These are phyloP conservation scores for Biscogniauxia marginata DNA, from an alignment of 2,329 filamentous ascomycete species.

Conservation along the genomic window DNA sequence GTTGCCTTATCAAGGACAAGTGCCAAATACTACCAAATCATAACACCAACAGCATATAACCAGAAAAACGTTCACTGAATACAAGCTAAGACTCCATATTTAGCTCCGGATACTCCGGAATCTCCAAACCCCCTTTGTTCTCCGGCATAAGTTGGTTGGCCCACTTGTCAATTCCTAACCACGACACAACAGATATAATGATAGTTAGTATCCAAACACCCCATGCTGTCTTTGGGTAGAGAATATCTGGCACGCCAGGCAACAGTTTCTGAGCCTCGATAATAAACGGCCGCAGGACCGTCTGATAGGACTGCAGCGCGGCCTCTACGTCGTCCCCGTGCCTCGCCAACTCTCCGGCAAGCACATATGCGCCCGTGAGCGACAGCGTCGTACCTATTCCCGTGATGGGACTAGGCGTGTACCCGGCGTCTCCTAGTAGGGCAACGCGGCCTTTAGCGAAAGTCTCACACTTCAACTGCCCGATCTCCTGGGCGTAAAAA, in stretches of 20 bases:
- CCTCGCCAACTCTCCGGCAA: constrained; percentile 43
- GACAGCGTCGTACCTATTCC: constrained; percentile 42
- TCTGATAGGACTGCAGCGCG: constrained; percentile 36
- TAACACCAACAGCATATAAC: too few relatives aligned
- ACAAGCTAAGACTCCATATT: too few relatives aligned
- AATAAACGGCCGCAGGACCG: constrained; percentile 36
- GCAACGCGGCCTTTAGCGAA: constrained; percentile 39
- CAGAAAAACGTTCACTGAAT: too few relatives aligned
- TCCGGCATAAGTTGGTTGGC: too few relatives aligned
- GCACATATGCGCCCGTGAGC: constrained; percentile 42
- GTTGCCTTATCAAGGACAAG: too few relatives aligned
- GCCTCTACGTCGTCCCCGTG: constrained; percentile 30
- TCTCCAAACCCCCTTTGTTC: too few relatives aligned
- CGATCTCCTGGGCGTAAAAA: constrained; percentile 40
- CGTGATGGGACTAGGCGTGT: constrained; percentile 39
- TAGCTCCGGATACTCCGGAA: too few relatives aligned
- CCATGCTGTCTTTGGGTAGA: constrained; percentile 46
- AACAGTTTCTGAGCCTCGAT: constrained; percentile 33
- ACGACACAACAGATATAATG: too few relatives aligned
- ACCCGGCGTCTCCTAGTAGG: constrained; percentile 43
- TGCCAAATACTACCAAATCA: too few relatives aligned
- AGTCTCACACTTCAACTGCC: constrained; percentile 37
- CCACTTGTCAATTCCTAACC: too few relatives aligned
- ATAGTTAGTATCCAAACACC: too few relatives aligned
- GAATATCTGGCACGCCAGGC: constrained; percentile 32